phyloP scores from a whole-genome alignment of 2,329 filamentous ascomycete genomes.

The Talaromyces amestolkiae region DNA sequence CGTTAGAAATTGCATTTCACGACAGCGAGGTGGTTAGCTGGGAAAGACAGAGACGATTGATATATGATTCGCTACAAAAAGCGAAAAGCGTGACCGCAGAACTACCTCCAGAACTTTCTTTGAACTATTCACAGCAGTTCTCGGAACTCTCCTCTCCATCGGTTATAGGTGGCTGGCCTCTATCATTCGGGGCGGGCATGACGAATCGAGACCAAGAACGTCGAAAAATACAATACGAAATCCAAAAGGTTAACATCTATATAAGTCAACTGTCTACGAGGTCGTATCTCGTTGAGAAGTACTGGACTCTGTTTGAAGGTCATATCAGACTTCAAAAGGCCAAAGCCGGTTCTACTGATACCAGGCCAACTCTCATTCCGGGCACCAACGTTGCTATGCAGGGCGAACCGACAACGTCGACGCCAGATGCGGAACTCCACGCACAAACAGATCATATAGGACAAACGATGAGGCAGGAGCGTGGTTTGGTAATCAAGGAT shows the following conservation, averaged over 20 bases:
- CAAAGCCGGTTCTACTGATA: background rate
- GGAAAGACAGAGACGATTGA: slow-evolving; percentile 70
- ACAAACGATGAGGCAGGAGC: slow-evolving; percentile 68
- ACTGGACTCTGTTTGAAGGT: slow-evolving; percentile 72
- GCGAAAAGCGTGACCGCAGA: slow-evolving; percentile 68
- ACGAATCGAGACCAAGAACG: slow-evolving; percentile 22
- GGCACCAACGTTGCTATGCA: slow-evolving; percentile 24
- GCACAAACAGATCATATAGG: slow-evolving; percentile 53
- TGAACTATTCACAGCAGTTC: slow-evolving; percentile 43
- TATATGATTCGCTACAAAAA: slow-evolving; percentile 67
- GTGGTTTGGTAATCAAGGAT: slow-evolving; percentile 77
- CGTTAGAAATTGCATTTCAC: slow-evolving; percentile 79
- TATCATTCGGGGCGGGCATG: slow-evolving; percentile 15
- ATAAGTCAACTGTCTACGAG: slow-evolving; percentile 76
- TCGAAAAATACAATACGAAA: slow-evolving; percentile 69
- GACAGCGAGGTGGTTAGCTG: slow-evolving; percentile 73
- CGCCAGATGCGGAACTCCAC: slow-evolving; percentile 33
- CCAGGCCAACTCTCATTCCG: slow-evolving; percentile 13
- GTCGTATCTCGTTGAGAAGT: slow-evolving; percentile 82
- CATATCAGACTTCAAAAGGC: slow-evolving; percentile 40
- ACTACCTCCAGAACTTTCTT: slow-evolving; percentile 67
- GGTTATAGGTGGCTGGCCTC: slow-evolving; percentile 28
- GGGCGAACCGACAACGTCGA: slow-evolving; percentile 22
- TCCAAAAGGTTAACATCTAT: slow-evolving; percentile 89
- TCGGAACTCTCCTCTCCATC: slow-evolving; percentile 34